Evolutionary conservation across 352 stramenopile species (phyloP).

Genomic region (Phytopythium delawarense): DNA sequence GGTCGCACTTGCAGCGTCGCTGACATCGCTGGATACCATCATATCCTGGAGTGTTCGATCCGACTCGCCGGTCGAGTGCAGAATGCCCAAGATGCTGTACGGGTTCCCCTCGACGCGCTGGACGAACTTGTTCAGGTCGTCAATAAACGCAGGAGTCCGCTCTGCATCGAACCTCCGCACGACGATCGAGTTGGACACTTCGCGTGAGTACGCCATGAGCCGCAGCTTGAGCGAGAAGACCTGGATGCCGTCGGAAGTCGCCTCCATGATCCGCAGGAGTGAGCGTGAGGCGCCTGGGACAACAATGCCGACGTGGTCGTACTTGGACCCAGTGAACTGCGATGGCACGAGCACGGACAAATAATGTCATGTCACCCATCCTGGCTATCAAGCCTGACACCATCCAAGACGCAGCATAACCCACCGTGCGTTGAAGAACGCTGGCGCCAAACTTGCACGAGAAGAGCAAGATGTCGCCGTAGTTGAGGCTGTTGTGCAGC

Average conservation of each 20-base stretch:
- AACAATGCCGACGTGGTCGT: constrained; percentile 81
- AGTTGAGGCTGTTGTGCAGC: constrained; percentile 61
- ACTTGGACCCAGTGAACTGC: constrained; percentile 72
- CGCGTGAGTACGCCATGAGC: constrained; percentile 72
- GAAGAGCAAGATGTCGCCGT: constrained; percentile 79
- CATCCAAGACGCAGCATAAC: background rate
- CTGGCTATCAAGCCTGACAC: background rate
- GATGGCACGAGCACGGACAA: background rate
- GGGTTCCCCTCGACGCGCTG: constrained; percentile 69
- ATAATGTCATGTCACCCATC: background rate
- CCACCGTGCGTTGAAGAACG: constrained; percentile 73
- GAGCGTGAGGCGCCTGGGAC: constrained; percentile 55
- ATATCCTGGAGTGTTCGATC: constrained; percentile 17
- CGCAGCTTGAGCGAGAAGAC: constrained; percentile 75
- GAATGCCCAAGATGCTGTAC: constrained; percentile 80
- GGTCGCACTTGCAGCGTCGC: background rate
- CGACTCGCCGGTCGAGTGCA: constrained; percentile 53
- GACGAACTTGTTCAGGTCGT: constrained; percentile 52
- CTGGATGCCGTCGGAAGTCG: constrained; percentile 74
- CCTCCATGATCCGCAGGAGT: constrained; percentile 74
- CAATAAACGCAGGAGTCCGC: constrained; percentile 38
- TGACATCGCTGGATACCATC: background rate
- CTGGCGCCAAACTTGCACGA: constrained; percentile 76
- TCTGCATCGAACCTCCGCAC: constrained; percentile 46
- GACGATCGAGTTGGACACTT: constrained; percentile 81